Evolutionary conservation across 768 basidiomycete genomes (phyloP), one percentile per base, ranked within the genome.

Genomic region (Scleroderma bovista): DNA sequence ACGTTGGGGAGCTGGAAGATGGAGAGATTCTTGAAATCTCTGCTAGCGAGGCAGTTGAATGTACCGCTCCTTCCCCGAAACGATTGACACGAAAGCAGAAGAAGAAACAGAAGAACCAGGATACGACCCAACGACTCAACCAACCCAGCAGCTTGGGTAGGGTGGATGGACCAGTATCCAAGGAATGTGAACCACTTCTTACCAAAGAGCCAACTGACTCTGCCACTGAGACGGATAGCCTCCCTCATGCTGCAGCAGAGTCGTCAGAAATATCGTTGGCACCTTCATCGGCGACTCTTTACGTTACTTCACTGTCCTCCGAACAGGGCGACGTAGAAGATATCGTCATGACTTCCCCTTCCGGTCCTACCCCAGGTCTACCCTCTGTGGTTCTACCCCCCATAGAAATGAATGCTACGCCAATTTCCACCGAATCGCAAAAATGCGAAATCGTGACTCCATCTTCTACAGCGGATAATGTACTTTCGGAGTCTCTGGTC

Each of bases 1-100:
- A 31, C n/a, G 44, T 22, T 22, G 45, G 40, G 6, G 55, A 56
- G 31, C 51, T 56, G 17, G 55, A 56, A 41, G 55, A 56, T 31
- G 53, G 53, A 23, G 52, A 53, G 31, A 50, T 53, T 17, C 48
- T 51, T 22, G 52, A 53, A 17, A 31, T 29, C 10, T 24, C 49
- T 24, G 38, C 32, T 26, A 34, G 31, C 13, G 38, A 48, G n/a
- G 15, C n/a, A 10, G 16, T 26, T 24, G 16, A 22, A 24, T 6
- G 13, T 13, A 16, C 32, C 15, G 34, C n/a, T 36, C 34, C 4
- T n/a, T n/a, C n/a, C n/a, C n/a, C 13, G 34, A 40, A 23, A 31
- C 31, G 29, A 36, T 19, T 34, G 44, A 51, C 32, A 31, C 49
- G 50, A 23, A 46, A 26, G 29, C 52, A 50, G 23, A 51, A 39